These are phyloP conservation scores for Hemisphaericaspora nanyangensis DNA, from an alignment of 805 yeast species.

Conservation along the genomic window DNA sequence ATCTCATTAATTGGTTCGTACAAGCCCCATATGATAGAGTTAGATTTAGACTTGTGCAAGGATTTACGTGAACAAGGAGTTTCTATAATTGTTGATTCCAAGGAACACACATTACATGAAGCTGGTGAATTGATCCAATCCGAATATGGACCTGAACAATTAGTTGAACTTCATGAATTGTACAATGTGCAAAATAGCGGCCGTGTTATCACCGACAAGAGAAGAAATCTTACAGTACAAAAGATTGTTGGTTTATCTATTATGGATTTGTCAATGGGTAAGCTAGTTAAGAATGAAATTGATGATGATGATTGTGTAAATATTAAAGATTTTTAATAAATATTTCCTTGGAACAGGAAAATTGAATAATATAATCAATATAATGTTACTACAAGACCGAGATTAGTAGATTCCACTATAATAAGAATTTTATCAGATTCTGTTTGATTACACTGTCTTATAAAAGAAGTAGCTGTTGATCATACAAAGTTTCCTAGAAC, in stretches of 20 bases:
- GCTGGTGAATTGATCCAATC: constrained; percentile 63
- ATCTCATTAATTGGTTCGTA: constrained; percentile 64
- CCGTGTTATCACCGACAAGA: constrained; percentile 1
- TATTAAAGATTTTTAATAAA: constrained; percentile 9
- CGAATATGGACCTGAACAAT: constrained; percentile 30
- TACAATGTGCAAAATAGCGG: constrained; percentile 14
- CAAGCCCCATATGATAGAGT: constrained; percentile 64
- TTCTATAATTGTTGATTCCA: constrained; percentile 57
- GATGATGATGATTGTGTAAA: constrained; percentile 10
- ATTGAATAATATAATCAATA: too few species aligned
- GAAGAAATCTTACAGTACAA: constrained; percentile 36
- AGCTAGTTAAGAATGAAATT: constrained; percentile 27
- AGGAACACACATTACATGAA: constrained; percentile 51
- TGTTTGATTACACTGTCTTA: too few species aligned
- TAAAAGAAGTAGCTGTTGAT: too few species aligned
- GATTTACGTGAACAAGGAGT: constrained; percentile 29
- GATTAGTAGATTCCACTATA: too few species aligned
- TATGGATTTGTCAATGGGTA: constrained; percentile 59
- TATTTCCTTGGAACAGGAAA: not conserved
- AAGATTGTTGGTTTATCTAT: constrained; percentile 62
- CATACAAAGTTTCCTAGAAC: too few species aligned
- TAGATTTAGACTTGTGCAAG: constrained; percentile 42
- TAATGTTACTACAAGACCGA: too few species aligned
- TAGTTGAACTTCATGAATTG: constrained; percentile 47
- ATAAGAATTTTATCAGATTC: too few species aligned